Percentiles rank a stretch among this genome's conserved stretches.
These are phyloP conservation scores for Cerioporus squamosus DNA, from an alignment of 1,284 basidiomycete species.

Conservation along the genomic window DNA sequence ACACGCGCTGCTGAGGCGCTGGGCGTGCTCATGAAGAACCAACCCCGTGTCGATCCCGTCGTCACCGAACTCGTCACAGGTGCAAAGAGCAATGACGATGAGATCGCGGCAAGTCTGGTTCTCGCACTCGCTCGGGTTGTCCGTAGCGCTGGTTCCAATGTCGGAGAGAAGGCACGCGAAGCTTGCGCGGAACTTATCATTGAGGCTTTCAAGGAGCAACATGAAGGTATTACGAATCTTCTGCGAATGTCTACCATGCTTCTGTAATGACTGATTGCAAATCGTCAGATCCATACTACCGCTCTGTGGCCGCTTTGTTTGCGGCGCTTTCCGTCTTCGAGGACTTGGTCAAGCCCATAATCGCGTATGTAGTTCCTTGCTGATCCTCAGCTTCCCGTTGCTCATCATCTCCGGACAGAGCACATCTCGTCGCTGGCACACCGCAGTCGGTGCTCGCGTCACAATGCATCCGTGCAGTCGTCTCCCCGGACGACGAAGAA, in stretches of 20 bases:
- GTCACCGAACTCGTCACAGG: constrained; percentile 86
- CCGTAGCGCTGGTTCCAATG: constrained; percentile 70
- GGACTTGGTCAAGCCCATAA: constrained; percentile 67
- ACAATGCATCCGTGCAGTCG: constrained; percentile 66
- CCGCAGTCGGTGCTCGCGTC: constrained; percentile 67
- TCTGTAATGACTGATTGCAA: neutral
- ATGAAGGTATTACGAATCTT: constrained; percentile 58
- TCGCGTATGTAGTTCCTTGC: constrained; percentile 56
- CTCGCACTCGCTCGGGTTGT: constrained; percentile 83
- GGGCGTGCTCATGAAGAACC: constrained; percentile 91
- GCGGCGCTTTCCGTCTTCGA: constrained; percentile 70
- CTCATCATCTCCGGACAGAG: constrained; percentile 36
- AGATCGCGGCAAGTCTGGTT: constrained; percentile 77
- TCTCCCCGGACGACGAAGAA: constrained; percentile 53
- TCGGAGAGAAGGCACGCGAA: constrained; percentile 79
- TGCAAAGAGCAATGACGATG: constrained; percentile 70
- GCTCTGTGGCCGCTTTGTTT: constrained; percentile 71
- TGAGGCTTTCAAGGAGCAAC: constrained; percentile 78
- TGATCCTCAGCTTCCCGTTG: neutral
- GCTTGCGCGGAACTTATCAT: constrained; percentile 75
- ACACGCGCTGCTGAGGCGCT: constrained; percentile 84
- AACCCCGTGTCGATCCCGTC: constrained; percentile 85
- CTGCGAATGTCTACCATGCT: no score
- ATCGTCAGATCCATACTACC: constrained; percentile 69
- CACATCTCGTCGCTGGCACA: constrained; percentile 65